Evolutionary conservation across 352 stramenopile species (phyloP).

Genomic region (Globisporangium carolinianum): DNA sequence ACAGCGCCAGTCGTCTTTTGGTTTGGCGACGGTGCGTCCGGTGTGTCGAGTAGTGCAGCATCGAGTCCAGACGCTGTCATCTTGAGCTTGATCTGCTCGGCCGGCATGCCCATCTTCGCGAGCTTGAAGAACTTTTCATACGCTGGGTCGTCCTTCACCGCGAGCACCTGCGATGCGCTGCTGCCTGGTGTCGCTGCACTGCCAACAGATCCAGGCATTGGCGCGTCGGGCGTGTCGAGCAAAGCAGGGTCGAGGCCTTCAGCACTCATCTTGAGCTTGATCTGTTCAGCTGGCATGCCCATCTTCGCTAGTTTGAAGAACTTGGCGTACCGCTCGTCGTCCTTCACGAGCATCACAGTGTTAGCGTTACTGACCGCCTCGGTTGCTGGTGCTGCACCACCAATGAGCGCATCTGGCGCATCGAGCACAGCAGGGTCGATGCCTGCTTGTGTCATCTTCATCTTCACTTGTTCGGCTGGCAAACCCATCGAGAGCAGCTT

Average conservation of each 20-base stretch:
- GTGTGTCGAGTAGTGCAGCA: slow-evolving; percentile 53
- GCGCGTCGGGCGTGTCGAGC: slow-evolving; percentile 86
- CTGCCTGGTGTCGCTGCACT: slow-evolving; percentile 3
- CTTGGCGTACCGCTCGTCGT: slow-evolving; percentile 85
- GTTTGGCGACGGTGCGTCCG: slow-evolving; percentile 66
- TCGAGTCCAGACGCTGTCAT: slow-evolving; percentile 76
- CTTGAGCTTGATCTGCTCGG: slow-evolving; percentile 92
- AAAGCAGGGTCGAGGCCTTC: slow-evolving; percentile 88
- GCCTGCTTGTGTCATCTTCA: slow-evolving; percentile 78
- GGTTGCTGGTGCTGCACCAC: slow-evolving; percentile 1
- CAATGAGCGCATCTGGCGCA: slow-evolving; percentile 58
- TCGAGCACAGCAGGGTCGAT: slow-evolving; percentile 65
- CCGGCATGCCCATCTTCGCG: slow-evolving; percentile 83
- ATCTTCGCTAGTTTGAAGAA: slow-evolving; percentile 97
- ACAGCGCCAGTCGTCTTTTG: slow-evolving; percentile 16
- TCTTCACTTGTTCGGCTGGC: slow-evolving; percentile 73
- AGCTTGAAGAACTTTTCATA: slow-evolving; percentile 97
- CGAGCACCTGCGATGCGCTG: slow-evolving; percentile 28
- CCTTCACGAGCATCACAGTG: slow-evolving; percentile 35
- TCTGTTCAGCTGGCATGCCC: slow-evolving; percentile 90
- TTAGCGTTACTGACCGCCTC: slow-evolving; percentile 5
- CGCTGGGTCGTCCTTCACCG: slow-evolving; percentile 88
- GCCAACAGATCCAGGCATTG: slow-evolving; percentile 45
- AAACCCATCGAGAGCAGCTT: slow-evolving; percentile 79
- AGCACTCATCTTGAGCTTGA: slow-evolving; percentile 93